Base-by-base conservation (phyloP, 352 stramenopile species). In the Detonula confervacea region DNA sequence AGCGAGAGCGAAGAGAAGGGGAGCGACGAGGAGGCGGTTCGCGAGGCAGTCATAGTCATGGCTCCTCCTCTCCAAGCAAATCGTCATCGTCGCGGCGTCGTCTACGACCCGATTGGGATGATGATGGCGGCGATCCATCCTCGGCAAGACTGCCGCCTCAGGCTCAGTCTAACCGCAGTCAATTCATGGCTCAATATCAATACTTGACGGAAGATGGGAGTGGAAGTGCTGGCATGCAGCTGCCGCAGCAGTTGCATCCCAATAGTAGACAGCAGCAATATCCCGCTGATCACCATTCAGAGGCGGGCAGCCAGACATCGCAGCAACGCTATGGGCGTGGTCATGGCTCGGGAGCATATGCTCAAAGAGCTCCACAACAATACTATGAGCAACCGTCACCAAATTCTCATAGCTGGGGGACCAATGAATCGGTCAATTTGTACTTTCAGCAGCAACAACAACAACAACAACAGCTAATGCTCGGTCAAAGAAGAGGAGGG, bases 291-390 rank as follows among this genome's bases (percentile, higher is more conserved):
- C 65, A 51, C 0, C 65, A 73, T 49, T 65, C 22, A 20, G 52
- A 73, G 64, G 64, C 29, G 12, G 46, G 51, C 29, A 73, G 64
- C 47, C 64, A 73, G 30, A 51, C 51, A 44, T 73, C 64, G 29
- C 64, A 64, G 37, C 49, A 56, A 18, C 47, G 37, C 7, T 9
- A 25, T 14, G 2, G 16, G 5, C 12, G 62, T 16, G 62, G 29
- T 61, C 16, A 24, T 51, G 27, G 22, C 47, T 18, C n/a, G n/a
- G n/a, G n/a, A n/a, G n/a, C n/a, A n/a, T n/a, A n/a, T n/a, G n/a
- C 47, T 25, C 14, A 7, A 25, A 20, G 7, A 7, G n/a, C 14
- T 25, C 14, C 14, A 56, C 47, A 56, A 9, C 47, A 18, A 56
- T n/a, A n/a, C n/a, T n/a, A n/a, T 39, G 22, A 55, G 20, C 14